Percentiles rank a stretch among this genome's conserved stretches.
Evolutionary conservation across 495 filamentous ascomycete species (phyloP).

Genomic region (Penicillium simplicissimum): DNA sequence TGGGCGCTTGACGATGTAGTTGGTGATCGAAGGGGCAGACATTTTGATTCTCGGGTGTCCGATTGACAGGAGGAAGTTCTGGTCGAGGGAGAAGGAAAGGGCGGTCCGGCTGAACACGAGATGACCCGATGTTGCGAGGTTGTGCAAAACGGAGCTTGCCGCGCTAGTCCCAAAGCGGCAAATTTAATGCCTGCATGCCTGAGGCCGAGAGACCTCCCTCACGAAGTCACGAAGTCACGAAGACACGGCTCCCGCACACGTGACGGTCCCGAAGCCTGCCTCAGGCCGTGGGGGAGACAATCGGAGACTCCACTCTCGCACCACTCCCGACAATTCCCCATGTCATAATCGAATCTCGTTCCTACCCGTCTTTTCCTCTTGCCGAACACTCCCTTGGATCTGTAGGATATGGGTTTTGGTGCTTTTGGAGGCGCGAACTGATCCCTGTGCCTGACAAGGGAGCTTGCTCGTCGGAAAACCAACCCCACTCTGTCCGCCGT

Average conservation of each 20-base stretch:
- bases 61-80: conserved; percentile 35
- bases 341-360: conserved; percentile 22
- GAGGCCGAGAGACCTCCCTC: conserved; percentile 4
- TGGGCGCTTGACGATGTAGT: conserved; percentile 74
- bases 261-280: conserved; percentile 25
- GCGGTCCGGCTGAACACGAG: conserved; percentile 44
- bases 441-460: conserved; percentile 23
- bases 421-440: conserved; percentile 12
- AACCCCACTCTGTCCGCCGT: conserved; percentile 33
- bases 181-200: conserved; percentile 7
- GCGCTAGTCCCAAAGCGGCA: conserved; percentile 25
- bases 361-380: conserved; percentile 5
- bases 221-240: too few relatives aligned
- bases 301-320: conserved; percentile 36
- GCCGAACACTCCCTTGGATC: conserved; percentile 9
- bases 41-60: conserved; percentile 54
- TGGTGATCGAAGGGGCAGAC: conserved; percentile 71
- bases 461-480: conserved; percentile 25
- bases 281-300: conserved; percentile 29
- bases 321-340: conserved; percentile 21
- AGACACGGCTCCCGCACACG: conserved; percentile 14
- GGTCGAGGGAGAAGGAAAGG: conserved; percentile 27
- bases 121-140: conserved; percentile 48
- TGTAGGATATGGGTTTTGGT: conserved; percentile 19
- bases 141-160: conserved; percentile 50